A percentile compares a stretch with the other conserved stretches of the same genome.
Conservation (phyloP, 73 alveolate genomes). For the Stentor coeruleus region DNA sequence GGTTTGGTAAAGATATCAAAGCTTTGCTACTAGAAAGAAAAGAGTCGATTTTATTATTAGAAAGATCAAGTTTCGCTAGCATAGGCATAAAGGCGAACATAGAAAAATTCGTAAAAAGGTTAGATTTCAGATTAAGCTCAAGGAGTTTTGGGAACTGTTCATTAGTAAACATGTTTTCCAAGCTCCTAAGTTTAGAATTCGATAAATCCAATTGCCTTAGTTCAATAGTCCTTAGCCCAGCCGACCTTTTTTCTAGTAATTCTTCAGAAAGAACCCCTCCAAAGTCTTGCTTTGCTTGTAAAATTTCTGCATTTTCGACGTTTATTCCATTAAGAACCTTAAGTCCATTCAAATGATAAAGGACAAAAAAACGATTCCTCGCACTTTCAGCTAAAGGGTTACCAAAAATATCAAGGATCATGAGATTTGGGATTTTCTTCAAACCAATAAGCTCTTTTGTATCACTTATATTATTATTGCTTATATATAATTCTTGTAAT, state of each 20-base stretch:
- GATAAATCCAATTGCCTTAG: constrained; percentile 61
- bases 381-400: constrained; percentile 61
- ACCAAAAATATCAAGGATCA: constrained; percentile 80
- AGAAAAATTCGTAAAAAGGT: constrained; percentile 50
- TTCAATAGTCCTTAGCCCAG: constrained; percentile 50
- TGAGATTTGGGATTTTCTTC: constrained; percentile 60
- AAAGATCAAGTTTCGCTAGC: constrained; percentile 52
- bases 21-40: constrained; percentile 55
- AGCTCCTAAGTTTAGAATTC: constrained; percentile 67
- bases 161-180: constrained; percentile 76
- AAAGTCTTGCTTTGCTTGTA: constrained; percentile 71
- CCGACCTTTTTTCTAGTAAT: constrained; percentile 57
- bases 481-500: constrained; percentile 91
- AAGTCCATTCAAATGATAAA: constrained; percentile 67
- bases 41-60: constrained; percentile 63
- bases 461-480: constrained; percentile 78
- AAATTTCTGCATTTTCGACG: constrained; percentile 61
- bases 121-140: constrained; percentile 67
- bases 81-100: constrained; percentile 73
- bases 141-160: constrained; percentile 50
- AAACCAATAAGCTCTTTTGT: constrained; percentile 56
- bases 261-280: constrained; percentile 84
- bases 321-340: constrained; percentile 81
- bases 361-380: constrained; percentile 59
- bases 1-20: constrained; percentile 53